phyloP scores from a whole-genome alignment of 1,284 basidiomycete species.

The Peniophora sp. region DNA sequence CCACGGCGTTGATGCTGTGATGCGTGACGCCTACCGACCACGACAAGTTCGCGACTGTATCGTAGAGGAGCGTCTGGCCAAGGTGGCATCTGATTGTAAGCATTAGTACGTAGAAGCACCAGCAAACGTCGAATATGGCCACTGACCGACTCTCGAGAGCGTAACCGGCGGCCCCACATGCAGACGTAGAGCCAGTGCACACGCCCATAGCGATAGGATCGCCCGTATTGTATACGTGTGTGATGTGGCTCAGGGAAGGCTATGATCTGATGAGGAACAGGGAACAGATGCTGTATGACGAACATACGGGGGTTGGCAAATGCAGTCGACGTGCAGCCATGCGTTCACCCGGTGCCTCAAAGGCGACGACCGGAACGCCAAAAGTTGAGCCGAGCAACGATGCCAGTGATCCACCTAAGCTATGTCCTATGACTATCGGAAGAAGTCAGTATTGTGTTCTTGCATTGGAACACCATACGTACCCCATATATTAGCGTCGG shows the following conservation, averaged over 20 bases:
- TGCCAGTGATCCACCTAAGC: slow-evolving; percentile 78
- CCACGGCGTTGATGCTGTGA: slow-evolving; percentile 75
- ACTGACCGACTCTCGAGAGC: slow-evolving; percentile 68
- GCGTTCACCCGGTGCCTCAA: slow-evolving; percentile 91
- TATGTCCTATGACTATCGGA: slow-evolving; percentile 73
- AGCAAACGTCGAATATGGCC: background rate
- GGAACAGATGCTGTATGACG: background rate
- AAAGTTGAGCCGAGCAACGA: slow-evolving; percentile 86
- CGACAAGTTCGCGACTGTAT: slow-evolving; percentile 77
- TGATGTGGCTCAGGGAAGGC: slow-evolving; percentile 69
- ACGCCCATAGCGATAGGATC: slow-evolving; percentile 84
- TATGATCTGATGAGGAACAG: slow-evolving; percentile 17
- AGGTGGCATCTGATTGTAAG: slow-evolving; percentile 45
- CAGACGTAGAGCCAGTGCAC: slow-evolving; percentile 69
- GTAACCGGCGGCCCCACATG: slow-evolving; percentile 67
- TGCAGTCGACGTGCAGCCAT: slow-evolving; percentile 83
- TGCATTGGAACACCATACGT: background rate
- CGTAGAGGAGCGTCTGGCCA: slow-evolving; percentile 67
- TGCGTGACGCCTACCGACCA: slow-evolving; percentile 82
- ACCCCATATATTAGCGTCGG: slow-evolving; percentile 83
- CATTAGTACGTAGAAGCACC: background rate
- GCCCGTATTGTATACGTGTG: slow-evolving; percentile 81
- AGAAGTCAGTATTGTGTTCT: background rate
- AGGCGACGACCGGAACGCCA: slow-evolving; percentile 84
- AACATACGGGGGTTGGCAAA: slow-evolving; percentile 69